Evolutionary conservation across 345 rosid genomes (phyloP).

Genomic region (Brassica juncea): DNA sequence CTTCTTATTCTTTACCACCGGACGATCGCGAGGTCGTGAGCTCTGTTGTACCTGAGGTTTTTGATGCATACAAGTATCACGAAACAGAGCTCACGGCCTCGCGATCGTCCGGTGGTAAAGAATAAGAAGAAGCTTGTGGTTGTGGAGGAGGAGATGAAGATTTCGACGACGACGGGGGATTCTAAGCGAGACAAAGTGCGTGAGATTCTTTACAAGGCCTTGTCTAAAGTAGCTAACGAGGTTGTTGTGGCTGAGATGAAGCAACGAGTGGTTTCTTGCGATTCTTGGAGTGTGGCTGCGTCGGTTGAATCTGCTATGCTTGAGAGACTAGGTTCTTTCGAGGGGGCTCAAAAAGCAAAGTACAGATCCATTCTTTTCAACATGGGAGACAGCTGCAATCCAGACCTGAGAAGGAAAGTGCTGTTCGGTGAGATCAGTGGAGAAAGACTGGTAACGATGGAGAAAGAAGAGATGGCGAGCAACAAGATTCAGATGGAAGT

Average conservation of each 20-base stretch:
- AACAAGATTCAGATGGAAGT: constrained; percentile 25
- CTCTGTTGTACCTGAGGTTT: too few species aligned
- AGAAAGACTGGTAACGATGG: constrained; percentile 22
- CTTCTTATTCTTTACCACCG: background rate
- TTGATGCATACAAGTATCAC: too few species aligned
- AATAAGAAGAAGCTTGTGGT: constrained; percentile 7
- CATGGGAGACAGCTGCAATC: constrained; percentile 28
- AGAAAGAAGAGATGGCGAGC: constrained; percentile 26
- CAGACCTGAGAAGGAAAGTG: constrained; percentile 31
- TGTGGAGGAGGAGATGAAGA: background rate
- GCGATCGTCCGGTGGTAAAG: background rate
- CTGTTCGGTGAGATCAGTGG: constrained; percentile 21
- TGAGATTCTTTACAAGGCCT: constrained; percentile 4
- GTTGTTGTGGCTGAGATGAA: constrained; percentile 13
- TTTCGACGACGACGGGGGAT: background rate
- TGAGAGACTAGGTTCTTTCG: constrained; percentile 12
- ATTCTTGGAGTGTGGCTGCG: constrained; percentile 7
- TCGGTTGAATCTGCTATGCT: constrained; percentile 17
- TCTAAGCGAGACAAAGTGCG: constrained; percentile 31
- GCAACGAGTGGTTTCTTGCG: constrained; percentile 8
- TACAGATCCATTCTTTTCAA: constrained; percentile 29
- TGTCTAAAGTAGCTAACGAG: constrained; percentile 24
- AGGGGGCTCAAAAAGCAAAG: constrained; percentile 5
- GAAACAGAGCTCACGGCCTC: background rate
- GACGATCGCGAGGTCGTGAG: background rate